These are phyloP conservation scores for Wallacemonas sp. DNA, from an alignment of 208 protist genomes.

Conservation along the genomic window DNA sequence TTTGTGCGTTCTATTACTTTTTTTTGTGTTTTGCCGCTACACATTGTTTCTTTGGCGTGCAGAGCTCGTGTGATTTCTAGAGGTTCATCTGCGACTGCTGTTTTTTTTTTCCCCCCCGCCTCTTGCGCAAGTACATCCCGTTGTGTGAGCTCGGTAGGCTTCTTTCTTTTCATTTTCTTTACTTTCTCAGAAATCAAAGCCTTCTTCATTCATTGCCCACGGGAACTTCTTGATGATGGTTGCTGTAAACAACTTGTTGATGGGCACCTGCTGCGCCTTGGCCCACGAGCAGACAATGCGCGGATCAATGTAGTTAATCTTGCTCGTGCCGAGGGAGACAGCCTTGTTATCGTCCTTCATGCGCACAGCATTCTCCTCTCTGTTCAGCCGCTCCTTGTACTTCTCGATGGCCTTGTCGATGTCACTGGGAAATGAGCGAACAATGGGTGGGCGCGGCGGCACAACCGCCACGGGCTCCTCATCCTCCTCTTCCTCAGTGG, in stretches of 20 bases:
- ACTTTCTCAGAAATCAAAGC: slow-evolving; percentile 74
- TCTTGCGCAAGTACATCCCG: too few relatives aligned
- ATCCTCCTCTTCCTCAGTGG: slow-evolving; percentile 55
- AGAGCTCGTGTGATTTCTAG: too few relatives aligned
- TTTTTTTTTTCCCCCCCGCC: too few relatives aligned
- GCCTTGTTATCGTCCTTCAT: slow-evolving; percentile 93
- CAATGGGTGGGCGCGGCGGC: slow-evolving; percentile 72
- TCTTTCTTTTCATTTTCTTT: slow-evolving; percentile 1
- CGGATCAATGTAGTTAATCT: slow-evolving; percentile 99
- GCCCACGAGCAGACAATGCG: slow-evolving; percentile 98
- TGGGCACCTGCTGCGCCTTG: slow-evolving; percentile 90
- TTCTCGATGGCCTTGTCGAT: slow-evolving; percentile 61
- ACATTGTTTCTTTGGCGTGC: too few relatives aligned
- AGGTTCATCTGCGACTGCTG: too few relatives aligned
- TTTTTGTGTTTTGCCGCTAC: too few relatives aligned
- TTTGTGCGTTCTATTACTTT: too few relatives aligned
- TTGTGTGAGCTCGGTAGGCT: too few relatives aligned
- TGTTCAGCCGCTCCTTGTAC: slow-evolving; percentile 77
- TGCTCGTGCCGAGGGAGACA: slow-evolving; percentile 96
- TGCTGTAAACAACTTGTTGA: slow-evolving; percentile 97
- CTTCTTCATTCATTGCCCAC: slow-evolving; percentile 92
- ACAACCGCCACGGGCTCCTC: slow-evolving; percentile 27
- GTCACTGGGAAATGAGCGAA: slow-evolving; percentile 73
- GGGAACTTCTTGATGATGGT: slow-evolving; percentile 97
- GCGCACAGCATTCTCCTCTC: slow-evolving; percentile 76